Evolutionary conservation across 2,329 filamentous ascomycete species (phyloP), one percentile per base, ranked within the genome.

Genomic region (Arthroderma sp.): DNA sequence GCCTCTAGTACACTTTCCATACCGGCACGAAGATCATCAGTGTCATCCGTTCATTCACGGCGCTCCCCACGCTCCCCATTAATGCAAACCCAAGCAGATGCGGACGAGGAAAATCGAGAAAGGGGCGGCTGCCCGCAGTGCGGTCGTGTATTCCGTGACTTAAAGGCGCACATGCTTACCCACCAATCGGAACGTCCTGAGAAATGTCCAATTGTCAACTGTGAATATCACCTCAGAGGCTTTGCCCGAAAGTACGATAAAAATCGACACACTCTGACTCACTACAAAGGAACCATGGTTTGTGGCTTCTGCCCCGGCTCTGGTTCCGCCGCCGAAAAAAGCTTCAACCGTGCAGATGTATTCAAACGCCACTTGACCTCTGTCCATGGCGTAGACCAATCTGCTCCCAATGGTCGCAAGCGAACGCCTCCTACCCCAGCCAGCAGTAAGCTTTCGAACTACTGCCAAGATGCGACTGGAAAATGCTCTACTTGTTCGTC

Each of bases 261-360:
- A 74, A 94, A 94, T 67, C 73, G 88, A 38, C 88, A 95, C 63
- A 94, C 87, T 4, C 66, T 94, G 50, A 95, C 88, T 4, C 88
- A 95, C 63, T 95, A 94, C 75, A 94, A 94, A 68, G 88, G 88
- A 36, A 94, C 85, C 40, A 94, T 94, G 88, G 86, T 94, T 27
- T 95, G 88, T 60, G 87, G 86, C 29, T 95, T 94, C 69, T 94
- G 88, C 57, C 86, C 87, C 1, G 86, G 86, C 31, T 86, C 85
- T 29, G 88, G 88, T 3, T 89, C 86, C 4, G 77, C 86, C 5
- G 83, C 83, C 1, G 88, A 94, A 66, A 95, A 94, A 75, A 89
- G 84, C 52, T 95, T 95, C 62, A 94, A 95, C 69, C 79, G 88
- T 46, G 87, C 88, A 47, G 88, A 95, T 54, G 87, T 94, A 50